Percentiles rank a stretch among this genome's conserved stretches.
phyloP scores from a whole-genome alignment of 306 rosid species.

The Pyrus bretschneideri region DNA sequence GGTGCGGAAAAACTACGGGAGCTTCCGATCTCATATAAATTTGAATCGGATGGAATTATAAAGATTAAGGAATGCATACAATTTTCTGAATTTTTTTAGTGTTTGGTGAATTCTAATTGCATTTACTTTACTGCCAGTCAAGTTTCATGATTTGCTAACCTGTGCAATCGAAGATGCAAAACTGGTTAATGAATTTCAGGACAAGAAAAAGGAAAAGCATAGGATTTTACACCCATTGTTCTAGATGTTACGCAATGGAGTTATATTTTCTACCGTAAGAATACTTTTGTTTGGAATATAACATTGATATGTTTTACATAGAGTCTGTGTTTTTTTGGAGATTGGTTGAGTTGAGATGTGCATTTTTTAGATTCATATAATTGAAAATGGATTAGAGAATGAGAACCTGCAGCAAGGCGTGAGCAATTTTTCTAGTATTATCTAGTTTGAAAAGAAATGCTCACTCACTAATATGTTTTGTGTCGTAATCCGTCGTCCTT shows the following conservation, averaged over 20 bases:
- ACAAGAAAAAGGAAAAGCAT: no score
- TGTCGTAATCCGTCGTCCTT: no score
- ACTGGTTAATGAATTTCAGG: no score
- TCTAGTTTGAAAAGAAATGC: no score
- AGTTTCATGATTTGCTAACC: neutral
- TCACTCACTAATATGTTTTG: no score
- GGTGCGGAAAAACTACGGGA: neutral
- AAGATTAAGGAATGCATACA: no score
- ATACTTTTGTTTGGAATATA: conserved; percentile 2
- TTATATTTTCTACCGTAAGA: conserved; percentile 6
- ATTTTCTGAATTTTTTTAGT: neutral
- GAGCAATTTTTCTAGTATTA: no score
- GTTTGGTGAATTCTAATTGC: neutral
- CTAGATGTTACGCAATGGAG: conserved; percentile 11
- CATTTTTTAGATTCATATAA: no score
- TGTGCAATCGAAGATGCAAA: neutral
- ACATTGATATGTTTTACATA: conserved; percentile 23
- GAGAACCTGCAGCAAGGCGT: no score
- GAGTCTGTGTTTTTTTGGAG: neutral
- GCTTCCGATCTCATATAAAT: conserved; percentile 6
- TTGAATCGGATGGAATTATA: neutral
- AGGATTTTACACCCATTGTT: neutral
- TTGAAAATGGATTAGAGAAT: no score
- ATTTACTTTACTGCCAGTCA: neutral
- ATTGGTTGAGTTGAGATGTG: no score